Conservation (phyloP, 2,329 filamentous ascomycete genomes). For the Xylaria polymorpha region DNA sequence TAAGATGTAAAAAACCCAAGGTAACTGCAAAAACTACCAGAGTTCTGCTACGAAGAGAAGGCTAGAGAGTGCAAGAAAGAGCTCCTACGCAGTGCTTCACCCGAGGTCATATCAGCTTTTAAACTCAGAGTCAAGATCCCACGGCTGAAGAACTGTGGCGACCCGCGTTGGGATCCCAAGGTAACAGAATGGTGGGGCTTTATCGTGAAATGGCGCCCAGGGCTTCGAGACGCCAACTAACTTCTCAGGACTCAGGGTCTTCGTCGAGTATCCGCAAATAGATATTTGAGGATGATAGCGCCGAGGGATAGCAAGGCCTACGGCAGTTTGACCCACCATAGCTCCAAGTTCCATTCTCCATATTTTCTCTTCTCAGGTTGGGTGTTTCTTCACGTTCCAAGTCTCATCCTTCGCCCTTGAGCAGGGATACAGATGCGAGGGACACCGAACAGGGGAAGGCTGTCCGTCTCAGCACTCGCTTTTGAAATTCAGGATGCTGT, state of each 20-base stretch:
- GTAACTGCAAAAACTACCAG: slow-evolving; percentile 59
- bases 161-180: slow-evolving; percentile 40
- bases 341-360: slow-evolving; percentile 41
- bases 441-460: slow-evolving; percentile 40
- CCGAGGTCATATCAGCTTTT: slow-evolving; percentile 39
- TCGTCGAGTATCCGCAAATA: slow-evolving; percentile 28
- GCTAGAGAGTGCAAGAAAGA: slow-evolving; percentile 44
- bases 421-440: slow-evolving; percentile 43
- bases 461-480: slow-evolving; percentile 46
- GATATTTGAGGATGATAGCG: slow-evolving; percentile 22
- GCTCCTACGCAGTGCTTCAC: slow-evolving; percentile 8
- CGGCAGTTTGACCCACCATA: slow-evolving; percentile 46
- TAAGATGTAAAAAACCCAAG: slow-evolving; percentile 32
- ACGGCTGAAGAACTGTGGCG: slow-evolving; percentile 30
- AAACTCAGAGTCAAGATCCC: slow-evolving; percentile 33
- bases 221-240: slow-evolving; percentile 31
- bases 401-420: slow-evolving; percentile 45
- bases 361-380: slow-evolving; percentile 42
- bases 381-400: slow-evolving; percentile 39
- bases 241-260: slow-evolving; percentile 26
- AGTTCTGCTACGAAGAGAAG: slow-evolving; percentile 56
- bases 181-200: slow-evolving; percentile 40
- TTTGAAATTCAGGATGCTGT: slow-evolving; percentile 35
- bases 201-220: slow-evolving; percentile 39
- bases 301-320: slow-evolving; percentile 25